Conservation (phyloP, 805 yeast genomes). For the Nakazawaea molendinolei region DNA sequence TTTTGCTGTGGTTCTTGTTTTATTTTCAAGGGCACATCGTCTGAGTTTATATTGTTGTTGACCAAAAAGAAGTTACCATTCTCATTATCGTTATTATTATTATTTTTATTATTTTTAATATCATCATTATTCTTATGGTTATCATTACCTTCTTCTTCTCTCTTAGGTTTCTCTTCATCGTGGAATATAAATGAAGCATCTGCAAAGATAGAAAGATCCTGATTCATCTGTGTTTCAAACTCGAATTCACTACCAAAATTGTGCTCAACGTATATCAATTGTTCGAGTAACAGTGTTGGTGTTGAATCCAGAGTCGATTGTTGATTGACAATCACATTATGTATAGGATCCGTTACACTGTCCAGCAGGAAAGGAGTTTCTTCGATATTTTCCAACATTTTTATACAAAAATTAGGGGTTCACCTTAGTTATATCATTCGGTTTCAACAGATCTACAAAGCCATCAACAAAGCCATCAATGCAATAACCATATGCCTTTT, state of each 20-base stretch:
- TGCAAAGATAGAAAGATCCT: conserved; percentile 75
- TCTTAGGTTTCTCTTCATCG: conserved; percentile 72
- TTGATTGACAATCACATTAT: neutral
- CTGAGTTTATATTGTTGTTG: too few species aligned
- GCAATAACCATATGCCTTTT: too few species aligned
- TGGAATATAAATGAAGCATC: conserved; percentile 76
- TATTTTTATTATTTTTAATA: neutral
- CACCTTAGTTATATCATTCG: too few species aligned
- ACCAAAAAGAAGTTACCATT: too few species aligned
- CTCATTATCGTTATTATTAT: too few species aligned
- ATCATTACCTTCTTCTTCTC: too few species aligned
- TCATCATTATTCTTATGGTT: neutral
- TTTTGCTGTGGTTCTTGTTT: conserved; percentile 4
- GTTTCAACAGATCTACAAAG: too few species aligned
- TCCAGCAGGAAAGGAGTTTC: too few species aligned
- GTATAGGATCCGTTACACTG: too few species aligned
- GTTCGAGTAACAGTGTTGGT: conserved; percentile 4
- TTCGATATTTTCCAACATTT: too few species aligned
- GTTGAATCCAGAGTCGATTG: conserved; percentile 4
- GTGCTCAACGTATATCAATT: conserved; percentile 5
- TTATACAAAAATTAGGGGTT: too few species aligned
- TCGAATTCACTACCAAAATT: neutral
- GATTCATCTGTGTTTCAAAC: conserved; percentile 45
- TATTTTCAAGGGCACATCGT: conserved; percentile 21
- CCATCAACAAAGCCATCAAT: too few species aligned